phyloP scores from a whole-genome alignment of 2,329 filamentous ascomycete species.

The Alternaria sp. region DNA sequence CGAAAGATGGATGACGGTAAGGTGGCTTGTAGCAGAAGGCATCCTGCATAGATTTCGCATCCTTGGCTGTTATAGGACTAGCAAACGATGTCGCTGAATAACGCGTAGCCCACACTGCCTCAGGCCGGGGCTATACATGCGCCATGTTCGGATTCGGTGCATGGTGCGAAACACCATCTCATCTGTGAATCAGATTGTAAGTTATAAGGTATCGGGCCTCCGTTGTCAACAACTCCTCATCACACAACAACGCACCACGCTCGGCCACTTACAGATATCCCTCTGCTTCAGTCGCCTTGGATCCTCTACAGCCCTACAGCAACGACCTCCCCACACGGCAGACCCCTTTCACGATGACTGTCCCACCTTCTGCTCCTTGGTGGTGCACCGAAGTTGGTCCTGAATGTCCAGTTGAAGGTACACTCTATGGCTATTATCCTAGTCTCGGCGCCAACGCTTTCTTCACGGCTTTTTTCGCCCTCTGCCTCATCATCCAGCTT shows the following conservation, averaged over 20 bases:
- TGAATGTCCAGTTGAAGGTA: conserved; percentile 56
- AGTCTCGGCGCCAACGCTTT: conserved; percentile 61
- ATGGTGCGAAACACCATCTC: conserved; percentile 11
- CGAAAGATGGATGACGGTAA: conserved; percentile 2
- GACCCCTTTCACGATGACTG: conserved; percentile 22
- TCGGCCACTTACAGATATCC: background rate
- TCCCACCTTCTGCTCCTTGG: conserved; percentile 29
- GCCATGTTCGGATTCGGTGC: background rate
- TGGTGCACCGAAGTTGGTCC: conserved; percentile 28
- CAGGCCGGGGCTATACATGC: background rate
- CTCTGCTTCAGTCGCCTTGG: background rate
- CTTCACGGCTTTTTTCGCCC: conserved; percentile 61
- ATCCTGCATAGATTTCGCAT: conserved; percentile 1
- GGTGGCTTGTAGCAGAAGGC: conserved; percentile 2
- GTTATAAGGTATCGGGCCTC: conserved; percentile 26
- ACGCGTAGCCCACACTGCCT: conserved; percentile 16
- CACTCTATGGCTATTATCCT: conserved; percentile 64
- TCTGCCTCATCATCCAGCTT: conserved; percentile 59
- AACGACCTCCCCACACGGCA: background rate
- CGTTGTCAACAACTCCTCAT: conserved; percentile 2
- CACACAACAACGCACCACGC: conserved; percentile 1
- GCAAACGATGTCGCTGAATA: no score
- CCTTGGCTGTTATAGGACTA: conserved; percentile 5
- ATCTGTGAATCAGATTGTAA: background rate
- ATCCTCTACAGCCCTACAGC: background rate